Conservation (phyloP, 2,329 filamentous ascomycete species). For the Aureobasidium musti region DNA sequence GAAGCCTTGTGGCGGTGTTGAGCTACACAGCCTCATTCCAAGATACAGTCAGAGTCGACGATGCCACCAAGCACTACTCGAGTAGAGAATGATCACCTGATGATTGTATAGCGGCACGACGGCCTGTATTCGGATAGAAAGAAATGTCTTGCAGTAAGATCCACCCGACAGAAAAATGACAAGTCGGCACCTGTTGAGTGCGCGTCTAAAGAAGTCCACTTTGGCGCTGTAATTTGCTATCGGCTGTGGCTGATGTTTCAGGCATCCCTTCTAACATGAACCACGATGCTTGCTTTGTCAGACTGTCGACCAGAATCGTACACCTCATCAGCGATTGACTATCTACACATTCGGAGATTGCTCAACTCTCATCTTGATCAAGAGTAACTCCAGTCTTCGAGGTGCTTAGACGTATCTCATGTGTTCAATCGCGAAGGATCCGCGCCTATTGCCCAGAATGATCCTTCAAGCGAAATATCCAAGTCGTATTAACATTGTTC, state of each 20-base stretch:
- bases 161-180: not conserved
- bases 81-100: not conserved
- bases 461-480: not conserved
- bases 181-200: no score
- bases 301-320: not conserved
- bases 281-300: not conserved
- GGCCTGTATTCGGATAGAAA: not conserved
- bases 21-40: not conserved
- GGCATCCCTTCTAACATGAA: not conserved
- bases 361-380: not conserved
- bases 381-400: no score
- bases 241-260: not conserved
- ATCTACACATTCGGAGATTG: not conserved
- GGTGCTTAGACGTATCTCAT: not conserved
- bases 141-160: not conserved
- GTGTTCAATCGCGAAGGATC: not conserved
- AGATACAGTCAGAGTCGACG: not conserved
- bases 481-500: not conserved
- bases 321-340: not conserved
- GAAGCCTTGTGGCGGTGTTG: slow-evolving; percentile 5
- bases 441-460: not conserved
- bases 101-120: not conserved
- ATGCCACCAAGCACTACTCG: not conserved
- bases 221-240: not conserved
- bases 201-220: not conserved